These are phyloP conservation scores for Hyphopichia homilentoma DNA, from an alignment of 805 yeast species.

Conservation along the genomic window DNA sequence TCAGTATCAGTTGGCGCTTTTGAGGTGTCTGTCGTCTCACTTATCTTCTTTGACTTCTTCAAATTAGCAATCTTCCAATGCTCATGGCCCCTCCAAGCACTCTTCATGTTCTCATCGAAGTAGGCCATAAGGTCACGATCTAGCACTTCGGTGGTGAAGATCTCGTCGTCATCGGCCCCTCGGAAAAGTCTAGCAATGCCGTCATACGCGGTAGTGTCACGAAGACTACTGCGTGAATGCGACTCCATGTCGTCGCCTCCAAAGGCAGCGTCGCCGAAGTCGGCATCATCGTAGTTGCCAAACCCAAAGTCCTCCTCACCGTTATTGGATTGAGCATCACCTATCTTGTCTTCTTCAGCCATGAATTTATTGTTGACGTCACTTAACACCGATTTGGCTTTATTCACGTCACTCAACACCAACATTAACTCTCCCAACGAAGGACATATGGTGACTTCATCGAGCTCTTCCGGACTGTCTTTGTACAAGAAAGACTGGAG, in stretches of 20 bases:
- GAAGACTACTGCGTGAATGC: constrained; percentile 13
- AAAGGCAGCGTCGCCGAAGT: constrained; percentile 22
- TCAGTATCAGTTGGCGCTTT: constrained; percentile 2
- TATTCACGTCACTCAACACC: constrained; percentile 52
- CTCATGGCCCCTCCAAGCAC: constrained; percentile 85
- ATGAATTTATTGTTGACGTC: constrained; percentile 38
- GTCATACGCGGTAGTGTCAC: constrained; percentile 7
- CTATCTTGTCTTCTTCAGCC: constrained; percentile 6
- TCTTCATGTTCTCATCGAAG: constrained; percentile 67
- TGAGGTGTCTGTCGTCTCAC: constrained; percentile 3
- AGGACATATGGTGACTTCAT: constrained; percentile 56
- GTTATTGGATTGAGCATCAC: constrained; percentile 3
- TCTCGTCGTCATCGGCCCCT: constrained; percentile 11
- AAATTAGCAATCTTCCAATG: constrained; percentile 81
- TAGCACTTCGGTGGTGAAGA: constrained; percentile 24
- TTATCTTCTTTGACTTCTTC: constrained; percentile 38
- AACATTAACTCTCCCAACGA: constrained; percentile 59
- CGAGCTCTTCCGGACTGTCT: constrained; percentile 15
- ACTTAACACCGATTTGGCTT: constrained; percentile 44
- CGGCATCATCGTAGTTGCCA: constrained; percentile 8
- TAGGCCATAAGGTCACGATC: constrained; percentile 72
- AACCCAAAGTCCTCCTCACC: constrained; percentile 6
- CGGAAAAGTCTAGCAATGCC: constrained; percentile 1
- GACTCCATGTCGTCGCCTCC: constrained; percentile 22
- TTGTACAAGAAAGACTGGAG: constrained; percentile 20